Base-by-base conservation (phyloP, 441 rosid species). In the Populus hybrid region DNA sequence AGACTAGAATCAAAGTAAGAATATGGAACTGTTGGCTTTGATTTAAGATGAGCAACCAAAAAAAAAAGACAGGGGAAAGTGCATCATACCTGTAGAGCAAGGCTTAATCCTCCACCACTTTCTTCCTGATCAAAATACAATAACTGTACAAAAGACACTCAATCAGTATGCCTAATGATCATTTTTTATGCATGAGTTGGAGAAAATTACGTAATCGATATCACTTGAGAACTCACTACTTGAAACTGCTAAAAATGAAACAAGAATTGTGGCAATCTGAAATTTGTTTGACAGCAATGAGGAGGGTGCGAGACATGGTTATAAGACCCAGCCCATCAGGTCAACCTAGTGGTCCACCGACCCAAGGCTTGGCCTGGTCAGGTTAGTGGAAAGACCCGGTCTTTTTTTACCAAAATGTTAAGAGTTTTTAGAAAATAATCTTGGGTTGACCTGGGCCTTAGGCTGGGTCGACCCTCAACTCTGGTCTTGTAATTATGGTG, bases 81-180 rank as follows among this genome's bases (percentile, higher is more conserved):
- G 67, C 26, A 75, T 69, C 38, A 63, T 87, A 95, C 99, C 98
- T 92, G 99, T 72, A 92, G 76, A 57, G 97, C 90, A 82, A 95
- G 93, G 95, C 91, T 91, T 77, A 95, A 80, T 80, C 99, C 97
- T 80, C 99, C 97, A 71, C 91, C 86, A 72, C 76, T 85, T 72
- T 86, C 93, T 82, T 91, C 99, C 75, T 70, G 91, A 79, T 95
- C 99, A 83, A 94, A 95, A 80, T 91, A 88, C 83, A 95, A 85
- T 72, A 95, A 86, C 99, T 95, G 97, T 85, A 88, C 38, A 82
- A 82, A 87, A 78, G 76, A 70, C 87, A 82, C 69, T 61, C 74
- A 50, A 35, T 77, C 57, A 77, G 61, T 30, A 70, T 77, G 73
- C 50, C 30, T 68, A 67, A 68, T 21, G 35, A 19, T 38, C 57